Evolutionary conservation across 495 filamentous ascomycete species (phyloP).

Genomic region (Penicillium roqueforti): DNA sequence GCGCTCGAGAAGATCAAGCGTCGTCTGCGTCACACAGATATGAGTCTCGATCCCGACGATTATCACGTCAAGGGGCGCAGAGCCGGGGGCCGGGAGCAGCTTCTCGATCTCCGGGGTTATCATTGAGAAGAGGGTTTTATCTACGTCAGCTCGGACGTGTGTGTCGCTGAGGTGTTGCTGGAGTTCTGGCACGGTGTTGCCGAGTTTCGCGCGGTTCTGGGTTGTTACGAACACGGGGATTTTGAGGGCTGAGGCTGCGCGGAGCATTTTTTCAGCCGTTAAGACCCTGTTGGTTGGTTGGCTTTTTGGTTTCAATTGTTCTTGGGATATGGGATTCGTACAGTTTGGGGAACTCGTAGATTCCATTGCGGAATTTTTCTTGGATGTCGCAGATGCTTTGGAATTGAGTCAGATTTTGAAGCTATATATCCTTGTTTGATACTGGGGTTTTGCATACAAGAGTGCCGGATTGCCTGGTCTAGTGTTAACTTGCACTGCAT

Average conservation of each 20-base stretch:
- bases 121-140: slow-evolving; percentile 95
- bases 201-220: slow-evolving; percentile 71
- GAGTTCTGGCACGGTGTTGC: slow-evolving; percentile 71
- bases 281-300: slow-evolving; percentile 21
- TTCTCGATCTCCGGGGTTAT: slow-evolving; percentile 46
- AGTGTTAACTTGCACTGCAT: slow-evolving; percentile 13
- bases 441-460: slow-evolving; percentile 48
- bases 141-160: slow-evolving; percentile 52
- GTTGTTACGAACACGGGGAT: slow-evolving; percentile 84
- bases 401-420: slow-evolving; percentile 8
- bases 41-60: slow-evolving; percentile 86
- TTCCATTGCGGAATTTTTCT: slow-evolving; percentile 80
- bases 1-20: slow-evolving; percentile 67
- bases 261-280: slow-evolving; percentile 42
- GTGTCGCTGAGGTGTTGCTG: slow-evolving; percentile 32
- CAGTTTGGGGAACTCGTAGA: slow-evolving; percentile 80
- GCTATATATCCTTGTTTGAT: not conserved
- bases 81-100: slow-evolving; percentile 23
- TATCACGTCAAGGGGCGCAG: slow-evolving; percentile 30
- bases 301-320: not conserved
- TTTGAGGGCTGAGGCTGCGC: slow-evolving; percentile 53
- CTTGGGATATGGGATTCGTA: slow-evolving; percentile 29
- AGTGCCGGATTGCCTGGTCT: slow-evolving; percentile 60
- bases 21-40: slow-evolving; percentile 92
- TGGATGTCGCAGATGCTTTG: slow-evolving; percentile 90